These are phyloP conservation scores for Isatis lusitanica DNA, from an alignment of 441 rosid species.

Conservation along the genomic window DNA sequence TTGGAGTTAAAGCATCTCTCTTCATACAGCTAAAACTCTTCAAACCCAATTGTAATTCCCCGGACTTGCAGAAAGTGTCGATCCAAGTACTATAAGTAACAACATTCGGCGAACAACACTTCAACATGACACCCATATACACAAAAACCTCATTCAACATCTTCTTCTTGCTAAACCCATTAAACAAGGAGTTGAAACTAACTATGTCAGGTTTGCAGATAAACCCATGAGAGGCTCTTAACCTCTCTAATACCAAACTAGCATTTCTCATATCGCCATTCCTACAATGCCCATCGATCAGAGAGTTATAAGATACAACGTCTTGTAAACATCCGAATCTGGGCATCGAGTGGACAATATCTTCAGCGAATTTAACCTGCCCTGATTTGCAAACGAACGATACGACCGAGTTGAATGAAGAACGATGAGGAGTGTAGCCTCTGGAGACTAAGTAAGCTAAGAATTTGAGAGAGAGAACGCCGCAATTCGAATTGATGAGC, in stretches of 20 bases:
- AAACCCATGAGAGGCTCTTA: constrained; percentile 27
- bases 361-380: constrained; percentile 34
- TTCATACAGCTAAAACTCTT: constrained; percentile 37
- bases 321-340: constrained; percentile 37
- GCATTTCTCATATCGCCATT: constrained; percentile 33
- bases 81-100: constrained; percentile 45
- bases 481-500: constrained; percentile 36
- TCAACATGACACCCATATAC: constrained; percentile 45
- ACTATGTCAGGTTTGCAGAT: constrained; percentile 40
- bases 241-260: constrained; percentile 28
- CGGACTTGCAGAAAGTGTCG: constrained; percentile 38
- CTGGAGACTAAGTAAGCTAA: constrained; percentile 40
- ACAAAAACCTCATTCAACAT: constrained; percentile 38
- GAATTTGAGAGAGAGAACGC: constrained; percentile 39
- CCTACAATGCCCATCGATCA: constrained; percentile 44
- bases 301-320: constrained; percentile 42
- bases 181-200: constrained; percentile 43
- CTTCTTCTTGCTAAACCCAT: constrained; percentile 44
- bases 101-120: constrained; percentile 41
- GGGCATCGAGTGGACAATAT: constrained; percentile 38
- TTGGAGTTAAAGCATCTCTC: constrained; percentile 36
- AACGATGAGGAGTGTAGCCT: constrained; percentile 43
- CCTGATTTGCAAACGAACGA: constrained; percentile 37
- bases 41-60: constrained; percentile 32
- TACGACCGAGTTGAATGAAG: constrained; percentile 44